Conservation (phyloP, 140 eudicot species). For the Ambrosia hybrid region DNA sequence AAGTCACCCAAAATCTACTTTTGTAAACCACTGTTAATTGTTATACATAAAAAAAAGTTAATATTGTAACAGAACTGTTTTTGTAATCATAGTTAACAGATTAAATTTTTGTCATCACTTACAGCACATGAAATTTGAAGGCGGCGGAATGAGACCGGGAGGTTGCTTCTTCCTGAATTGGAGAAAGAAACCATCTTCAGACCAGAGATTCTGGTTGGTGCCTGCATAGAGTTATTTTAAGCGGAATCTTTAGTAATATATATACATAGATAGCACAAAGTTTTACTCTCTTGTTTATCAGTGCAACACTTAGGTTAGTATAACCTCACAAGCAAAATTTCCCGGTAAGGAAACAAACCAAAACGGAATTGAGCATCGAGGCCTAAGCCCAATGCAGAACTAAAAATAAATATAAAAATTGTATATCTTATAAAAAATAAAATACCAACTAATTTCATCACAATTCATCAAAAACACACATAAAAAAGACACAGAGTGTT, state of each 20-base stretch:
- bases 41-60: not conserved
- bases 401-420: no score
- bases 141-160: conserved; percentile 34
- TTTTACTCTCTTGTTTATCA: not conserved
- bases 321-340: no score
- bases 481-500: no score
- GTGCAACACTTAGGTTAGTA: no score
- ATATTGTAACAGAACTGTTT: not conserved
- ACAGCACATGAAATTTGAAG: conserved; percentile 38
- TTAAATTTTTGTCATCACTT: conserved; percentile 11
- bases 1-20: not conserved
- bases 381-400: no score
- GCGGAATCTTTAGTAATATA: not conserved
- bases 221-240: conserved; percentile 5
- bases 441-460: no score
- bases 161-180: conserved; percentile 36
- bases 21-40: not conserved
- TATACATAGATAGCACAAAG: not conserved
- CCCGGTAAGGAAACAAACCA: no score
- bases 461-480: no score
- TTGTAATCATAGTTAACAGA: not conserved
- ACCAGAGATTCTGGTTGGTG: conserved; percentile 39
- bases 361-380: no score
- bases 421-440: no score
- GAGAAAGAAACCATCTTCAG: conserved; percentile 35